Percentiles rank a stretch among this genome's conserved stretches.
Evolutionary conservation across 2,329 filamentous ascomycete genomes (phyloP).

Genomic region (Fulvia fulva): DNA sequence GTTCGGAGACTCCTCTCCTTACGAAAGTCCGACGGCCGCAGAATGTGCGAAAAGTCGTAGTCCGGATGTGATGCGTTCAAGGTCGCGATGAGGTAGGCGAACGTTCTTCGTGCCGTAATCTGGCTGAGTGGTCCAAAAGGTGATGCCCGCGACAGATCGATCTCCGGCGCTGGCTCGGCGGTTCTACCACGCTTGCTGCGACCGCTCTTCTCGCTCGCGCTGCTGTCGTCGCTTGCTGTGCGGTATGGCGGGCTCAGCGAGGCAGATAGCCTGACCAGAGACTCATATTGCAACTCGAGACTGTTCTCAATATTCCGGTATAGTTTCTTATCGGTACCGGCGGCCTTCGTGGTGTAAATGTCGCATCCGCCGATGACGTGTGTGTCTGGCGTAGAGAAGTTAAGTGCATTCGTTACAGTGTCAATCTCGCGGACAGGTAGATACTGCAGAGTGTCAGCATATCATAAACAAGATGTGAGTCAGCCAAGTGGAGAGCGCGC

Average conservation of each 20-base stretch:
- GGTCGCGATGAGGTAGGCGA: constrained; percentile 93
- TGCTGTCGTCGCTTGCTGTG: constrained; percentile 25
- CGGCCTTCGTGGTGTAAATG: constrained; percentile 94
- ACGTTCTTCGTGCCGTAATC: constrained; percentile 81
- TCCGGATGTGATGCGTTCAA: constrained; percentile 93
- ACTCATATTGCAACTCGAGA: constrained; percentile 86
- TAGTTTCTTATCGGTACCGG: constrained; percentile 91
- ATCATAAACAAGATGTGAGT: neutral
- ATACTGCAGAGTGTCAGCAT: constrained; percentile 58
- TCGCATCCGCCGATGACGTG: constrained; percentile 92
- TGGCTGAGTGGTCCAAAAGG: constrained; percentile 90
- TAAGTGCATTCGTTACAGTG: constrained; percentile 84
- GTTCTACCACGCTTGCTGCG: constrained; percentile 30
- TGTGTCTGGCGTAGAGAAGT: constrained; percentile 91
- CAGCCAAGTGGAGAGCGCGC: constrained; percentile 10
- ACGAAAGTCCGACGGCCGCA: constrained; percentile 85
- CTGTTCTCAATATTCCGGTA: constrained; percentile 94
- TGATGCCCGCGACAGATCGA: constrained; percentile 76
- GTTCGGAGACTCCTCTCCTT: constrained; percentile 73
- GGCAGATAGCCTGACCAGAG: constrained; percentile 78
- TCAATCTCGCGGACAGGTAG: constrained; percentile 88
- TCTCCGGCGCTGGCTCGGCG: constrained; percentile 30
- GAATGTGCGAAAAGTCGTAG: constrained; percentile 92
- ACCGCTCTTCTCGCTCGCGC: constrained; percentile 14
- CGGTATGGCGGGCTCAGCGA: constrained; percentile 76